A percentile compares a stretch with the other conserved stretches of the same genome.
phyloP scores from a whole-genome alignment of 345 rosid species.

The Excoecaria agallocha region DNA sequence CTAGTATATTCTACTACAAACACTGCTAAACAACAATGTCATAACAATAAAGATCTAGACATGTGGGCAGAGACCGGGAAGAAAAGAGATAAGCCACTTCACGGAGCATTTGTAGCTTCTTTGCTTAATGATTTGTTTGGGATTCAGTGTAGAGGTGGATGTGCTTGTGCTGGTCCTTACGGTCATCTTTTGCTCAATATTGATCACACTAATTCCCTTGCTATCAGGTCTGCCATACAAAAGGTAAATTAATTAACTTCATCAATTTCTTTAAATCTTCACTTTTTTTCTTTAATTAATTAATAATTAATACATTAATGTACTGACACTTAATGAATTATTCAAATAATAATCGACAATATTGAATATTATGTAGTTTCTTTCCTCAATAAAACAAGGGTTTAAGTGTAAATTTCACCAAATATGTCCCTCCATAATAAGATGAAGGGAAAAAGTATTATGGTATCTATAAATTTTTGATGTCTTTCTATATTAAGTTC shows the following conservation, averaged over 20 bases:
- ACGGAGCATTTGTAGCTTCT: constrained; percentile 49
- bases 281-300: neutral
- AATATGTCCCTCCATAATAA: too few relatives aligned
- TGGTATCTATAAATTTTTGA: too few relatives aligned
- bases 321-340: too few relatives aligned
- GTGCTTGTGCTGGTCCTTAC: constrained; percentile 73
- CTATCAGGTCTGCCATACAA: constrained; percentile 39
- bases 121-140: constrained; percentile 65
- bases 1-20: constrained; percentile 37
- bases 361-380: too few relatives aligned
- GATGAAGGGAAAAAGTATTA: too few relatives aligned
- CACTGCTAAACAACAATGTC: neutral
- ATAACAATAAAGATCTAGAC: constrained; percentile 4
- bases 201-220: constrained; percentile 23
- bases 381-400: too few relatives aligned
- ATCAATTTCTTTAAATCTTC: too few relatives aligned
- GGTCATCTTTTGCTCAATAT: constrained; percentile 50
- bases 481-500: too few relatives aligned
- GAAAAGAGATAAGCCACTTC: constrained; percentile 49
- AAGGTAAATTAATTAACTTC: constrained; percentile 33
- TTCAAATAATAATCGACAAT: too few relatives aligned
- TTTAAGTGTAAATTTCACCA: too few relatives aligned
- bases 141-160: constrained; percentile 61
- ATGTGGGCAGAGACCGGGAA: constrained; percentile 45
- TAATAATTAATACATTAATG: too few relatives aligned